Conservation (phyloP, 495 filamentous ascomycete genomes). For the Massariosphaeria phaeospora region DNA sequence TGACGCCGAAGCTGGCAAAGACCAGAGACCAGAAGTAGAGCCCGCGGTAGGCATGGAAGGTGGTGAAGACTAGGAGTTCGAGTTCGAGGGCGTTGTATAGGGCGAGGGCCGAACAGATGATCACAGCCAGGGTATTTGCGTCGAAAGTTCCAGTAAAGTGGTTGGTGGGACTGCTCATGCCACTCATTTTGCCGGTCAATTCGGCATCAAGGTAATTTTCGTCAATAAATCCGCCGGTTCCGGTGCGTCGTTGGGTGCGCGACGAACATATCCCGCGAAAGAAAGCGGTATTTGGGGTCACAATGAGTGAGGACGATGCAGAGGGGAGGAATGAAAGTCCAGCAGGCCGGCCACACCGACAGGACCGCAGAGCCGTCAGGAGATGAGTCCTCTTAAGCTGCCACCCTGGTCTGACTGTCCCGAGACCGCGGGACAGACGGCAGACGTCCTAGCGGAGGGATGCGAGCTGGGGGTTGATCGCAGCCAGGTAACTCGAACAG, state of each 20-base stretch:
- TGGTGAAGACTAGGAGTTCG: conserved; percentile 24
- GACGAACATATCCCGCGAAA: not conserved
- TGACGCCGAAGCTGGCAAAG: conserved; percentile 29
- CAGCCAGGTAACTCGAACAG: not conserved
- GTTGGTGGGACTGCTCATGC: conserved; percentile 13
- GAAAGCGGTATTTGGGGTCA: not conserved
- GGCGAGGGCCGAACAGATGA: conserved; percentile 22
- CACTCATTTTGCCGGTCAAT: not conserved
- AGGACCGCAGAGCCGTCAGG: conserved; percentile 10
- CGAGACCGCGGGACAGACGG: conserved; percentile 15
- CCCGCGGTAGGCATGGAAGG: conserved; percentile 28
- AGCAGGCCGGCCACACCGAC: not conserved
- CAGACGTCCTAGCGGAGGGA: not conserved
- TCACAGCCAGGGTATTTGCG: conserved; percentile 15
- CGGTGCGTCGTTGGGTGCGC: not conserved
- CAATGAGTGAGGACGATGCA: not conserved
- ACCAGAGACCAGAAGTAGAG: conserved; percentile 33
- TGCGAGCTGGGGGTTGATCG: not conserved
- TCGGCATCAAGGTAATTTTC: not conserved
- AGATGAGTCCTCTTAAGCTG: conserved; percentile 5
- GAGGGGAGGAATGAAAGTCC: not conserved
- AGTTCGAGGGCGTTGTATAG: conserved; percentile 33
- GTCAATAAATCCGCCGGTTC: not conserved
- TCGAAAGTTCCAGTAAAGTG: conserved; percentile 11
- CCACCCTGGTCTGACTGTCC: conserved; percentile 15